Percentiles rank a stretch among this genome's conserved stretches.
Evolutionary conservation across 495 filamentous ascomycete genomes (phyloP).

Genomic region (Penicillium tannophilum): DNA sequence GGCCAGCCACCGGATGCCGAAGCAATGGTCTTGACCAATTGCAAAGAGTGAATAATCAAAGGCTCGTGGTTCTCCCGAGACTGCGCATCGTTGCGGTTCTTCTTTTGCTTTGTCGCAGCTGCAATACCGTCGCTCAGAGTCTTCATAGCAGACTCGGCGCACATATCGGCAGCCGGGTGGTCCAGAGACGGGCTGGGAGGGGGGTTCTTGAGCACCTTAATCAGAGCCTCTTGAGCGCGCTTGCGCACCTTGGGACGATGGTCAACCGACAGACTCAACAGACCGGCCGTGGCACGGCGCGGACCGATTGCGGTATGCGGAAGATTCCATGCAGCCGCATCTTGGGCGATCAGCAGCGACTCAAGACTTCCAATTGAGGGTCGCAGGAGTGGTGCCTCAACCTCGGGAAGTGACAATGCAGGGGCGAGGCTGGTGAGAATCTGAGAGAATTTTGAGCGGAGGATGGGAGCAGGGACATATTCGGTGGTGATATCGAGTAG

Average conservation of each 20-base stretch:
- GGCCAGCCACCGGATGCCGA: conserved; percentile 90
- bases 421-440: conserved; percentile 87
- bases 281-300: conserved; percentile 83
- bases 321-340: conserved; percentile 83
- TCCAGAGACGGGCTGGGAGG: conserved; percentile 90
- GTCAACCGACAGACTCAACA: conserved; percentile 80
- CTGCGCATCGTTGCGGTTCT: conserved; percentile 51
- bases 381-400: conserved; percentile 82
- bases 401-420: conserved; percentile 73
- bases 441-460: conserved; percentile 89
- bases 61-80: conserved; percentile 68
- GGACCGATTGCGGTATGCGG: conserved; percentile 82
- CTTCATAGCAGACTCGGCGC: conserved; percentile 82
- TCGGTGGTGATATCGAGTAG: conserved; percentile 89
- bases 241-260: conserved; percentile 93
- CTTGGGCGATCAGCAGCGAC: conserved; percentile 83
- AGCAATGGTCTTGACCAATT: conserved; percentile 86
- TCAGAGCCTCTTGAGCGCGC: conserved; percentile 86
- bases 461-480: conserved; percentile 77
- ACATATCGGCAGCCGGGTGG: conserved; percentile 93
- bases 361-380: conserved; percentile 94
- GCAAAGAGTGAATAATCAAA: conserved; percentile 83
- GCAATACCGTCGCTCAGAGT: conserved; percentile 70
- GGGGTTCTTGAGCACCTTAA: conserved; percentile 75
- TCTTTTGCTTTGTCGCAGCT: conserved; percentile 66